phyloP scores from a whole-genome alignment of 306 rosid species.

The Sicyos edulis region DNA sequence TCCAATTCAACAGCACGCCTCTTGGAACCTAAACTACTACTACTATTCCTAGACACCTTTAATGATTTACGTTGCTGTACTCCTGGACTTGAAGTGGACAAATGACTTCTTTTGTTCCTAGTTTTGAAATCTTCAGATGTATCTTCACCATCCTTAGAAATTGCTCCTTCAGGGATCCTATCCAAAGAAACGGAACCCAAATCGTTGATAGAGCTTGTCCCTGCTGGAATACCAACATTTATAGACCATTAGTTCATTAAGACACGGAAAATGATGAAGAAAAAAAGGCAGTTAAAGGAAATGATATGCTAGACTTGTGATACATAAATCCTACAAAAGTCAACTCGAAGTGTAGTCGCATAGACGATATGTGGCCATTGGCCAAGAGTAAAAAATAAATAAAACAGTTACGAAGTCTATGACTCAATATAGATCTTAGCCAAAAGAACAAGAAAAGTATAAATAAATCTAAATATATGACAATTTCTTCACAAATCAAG shows the following conservation, averaged over 20 bases:
- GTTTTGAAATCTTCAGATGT: slow-evolving; percentile 29
- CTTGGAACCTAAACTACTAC: slow-evolving; percentile 38
- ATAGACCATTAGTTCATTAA: slow-evolving; percentile 21
- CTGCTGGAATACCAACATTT: slow-evolving; percentile 40
- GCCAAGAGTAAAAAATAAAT: background rate
- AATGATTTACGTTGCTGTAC: slow-evolving; percentile 41
- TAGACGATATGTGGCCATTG: background rate
- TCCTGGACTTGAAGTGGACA: slow-evolving; percentile 34
- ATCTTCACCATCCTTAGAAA: slow-evolving; percentile 38
- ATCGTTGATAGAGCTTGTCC: slow-evolving; percentile 33
- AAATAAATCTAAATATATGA: background rate
- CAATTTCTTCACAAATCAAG: background rate
- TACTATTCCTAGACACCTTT: slow-evolving; percentile 44
- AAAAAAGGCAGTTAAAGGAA: background rate
- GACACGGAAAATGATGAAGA: background rate
- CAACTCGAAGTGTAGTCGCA: background rate
- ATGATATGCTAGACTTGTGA: background rate
- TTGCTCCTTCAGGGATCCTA: slow-evolving; percentile 33
- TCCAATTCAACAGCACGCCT: slow-evolving; percentile 51
- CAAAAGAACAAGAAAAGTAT: background rate
- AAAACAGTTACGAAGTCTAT: background rate
- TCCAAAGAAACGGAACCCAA: slow-evolving; percentile 37
- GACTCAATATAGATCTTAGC: too few relatives aligned
- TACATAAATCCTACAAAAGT: background rate
- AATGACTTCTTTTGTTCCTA: slow-evolving; percentile 36